Base-by-base conservation (phyloP, 305 asterid species). In the Ilex paraguariensis region DNA sequence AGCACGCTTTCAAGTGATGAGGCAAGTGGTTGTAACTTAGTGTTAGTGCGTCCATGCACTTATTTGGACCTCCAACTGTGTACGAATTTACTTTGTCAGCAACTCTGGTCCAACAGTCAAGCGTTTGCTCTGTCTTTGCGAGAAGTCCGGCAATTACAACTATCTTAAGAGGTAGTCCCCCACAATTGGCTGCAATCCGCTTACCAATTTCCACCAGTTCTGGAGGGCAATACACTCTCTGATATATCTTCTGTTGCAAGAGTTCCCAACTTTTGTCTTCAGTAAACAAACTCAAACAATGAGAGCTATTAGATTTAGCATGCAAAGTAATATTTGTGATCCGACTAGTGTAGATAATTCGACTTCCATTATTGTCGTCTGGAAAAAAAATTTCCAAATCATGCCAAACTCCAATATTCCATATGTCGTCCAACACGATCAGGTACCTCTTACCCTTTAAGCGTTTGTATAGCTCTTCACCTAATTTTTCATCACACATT, bases 21-120 rank as follows among this genome's bases (percentile, higher is more conserved):
- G 65, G 72, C 7, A 72, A 48, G 36, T 61, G 62, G 39, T 56
- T 57, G 54, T 72, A 72, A 40, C 76, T 66, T 8, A 72, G 61
- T 15, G 61, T 69, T 57, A 69, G 12, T 33, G 52, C 9, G 42
- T 36, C 42, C 42, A 36, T 36, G 9, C 42, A 36, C 6, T 36
- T 5, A 36, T 36, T 36, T 36, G 42, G 42, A 8, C 9, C 42
- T 4, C 42, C 9, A 8, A 36, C 28, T 21, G 9, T 36, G 42
- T 57, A 56, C 57, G 42, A 48, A 46, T 68, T 60, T 9, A 75
- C 68, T 54, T 62, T 70, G 30, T 70, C 69, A 10, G 73, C 78
- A 39, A 79, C 51, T 13, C 54, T 54, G 66, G 61, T 36, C 42
- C 42, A 36, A 3, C 42, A 36, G 9, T 36, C 6, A 5, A 5